Evolutionary conservation across 805 yeast genomes (phyloP), one percentile per base, ranked within the genome.

Genomic region (Candida ovalis): DNA sequence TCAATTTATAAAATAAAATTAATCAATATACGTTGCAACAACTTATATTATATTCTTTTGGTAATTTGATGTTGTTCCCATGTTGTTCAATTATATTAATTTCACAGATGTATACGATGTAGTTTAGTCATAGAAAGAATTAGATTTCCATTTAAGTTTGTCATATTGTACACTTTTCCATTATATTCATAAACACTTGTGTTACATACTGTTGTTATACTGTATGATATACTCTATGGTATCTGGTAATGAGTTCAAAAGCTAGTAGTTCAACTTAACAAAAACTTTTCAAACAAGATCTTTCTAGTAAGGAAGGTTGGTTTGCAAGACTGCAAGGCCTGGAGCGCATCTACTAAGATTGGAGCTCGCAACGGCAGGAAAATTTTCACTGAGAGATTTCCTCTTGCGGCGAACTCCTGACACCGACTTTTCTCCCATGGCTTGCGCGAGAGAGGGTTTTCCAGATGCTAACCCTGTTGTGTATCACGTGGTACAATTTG

Each of bases 161-260:
- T 35, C 10, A 17, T 17, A 10, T 25, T 25, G 10, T 25, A 17
- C 17, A 35, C 19, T 35, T 4, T 17, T 35, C 38, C 21, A 18
- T 18, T 30, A 12, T 10, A 6, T 30, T 15, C 15, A 30, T 12
- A 15, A n/a, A n/a, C n/a, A n/a, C n/a, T 7, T 25, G 28, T 6
- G 22, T 17, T 13, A 35, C 38, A 35, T 35, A 35, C 38, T 35
- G 38, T 35, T 35, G 38, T 35, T 5, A 35, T 35, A 35, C 17
- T 35, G 38, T 35, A 19, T 35, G 38, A 35, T 35, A n/a, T 35
- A 18, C 38, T 35, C 38, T 35, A 35, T 35, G 38, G 22, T 35
- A 17, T 17, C 38, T 35, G 38, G n/a, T n/a, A 35, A 35, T 30
- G 35, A 12, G 15, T 12, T 30, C 35, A 30, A 30, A n/a, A n/a